Base-by-base conservation (phyloP, 2,329 filamentous ascomycete species). In the Cladosporium phlei region DNA sequence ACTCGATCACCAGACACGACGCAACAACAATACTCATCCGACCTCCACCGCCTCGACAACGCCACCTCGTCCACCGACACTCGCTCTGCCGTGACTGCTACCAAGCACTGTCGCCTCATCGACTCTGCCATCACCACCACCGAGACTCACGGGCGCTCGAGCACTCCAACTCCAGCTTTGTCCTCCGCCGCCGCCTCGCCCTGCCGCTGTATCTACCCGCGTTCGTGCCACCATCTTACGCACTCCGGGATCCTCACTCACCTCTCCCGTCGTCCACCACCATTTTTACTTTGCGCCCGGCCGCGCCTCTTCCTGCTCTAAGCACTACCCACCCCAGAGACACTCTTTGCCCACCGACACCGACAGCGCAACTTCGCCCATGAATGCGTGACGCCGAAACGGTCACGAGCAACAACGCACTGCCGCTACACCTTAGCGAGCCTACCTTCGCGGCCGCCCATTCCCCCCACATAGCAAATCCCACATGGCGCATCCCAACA, bases 401-500 rank as follows among this genome's bases (percentile, higher is more conserved):
- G 16, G 22, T 25, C 21, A 19, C 42, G 25, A 35, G 42, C 42
- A 37, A 28, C 16, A n/a, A 17, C 19, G 12, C 16, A 7, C 33
- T 22, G 42, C 32, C 42, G 32, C 27, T 24, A 29, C 17, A 25
- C 32, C 32, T 6, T 35, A 35, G 32, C 30, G 24, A 29, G 12
- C 4, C 10, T 14, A 29, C 42, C 9, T 9, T 30, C 14, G 22
- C 32, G 21, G 12, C 33, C 24, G 17, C 16, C 14, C n/a, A n/a
- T n/a, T n/a, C n/a, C n/a, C n/a, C n/a, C n/a, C n/a, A n/a, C n/a
- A n/a, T n/a, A n/a, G n/a, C n/a, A n/a, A n/a, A n/a, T n/a, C n/a
- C n/a, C n/a, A 24, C 20, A 50, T 50, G 48, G 48, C 46, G 19
- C 42, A 50, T 29, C 27, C 44, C 25, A 50, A 47, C 35, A 50